Conservation (phyloP, 352 stramenopile species). For the Phytophthora litchii region DNA sequence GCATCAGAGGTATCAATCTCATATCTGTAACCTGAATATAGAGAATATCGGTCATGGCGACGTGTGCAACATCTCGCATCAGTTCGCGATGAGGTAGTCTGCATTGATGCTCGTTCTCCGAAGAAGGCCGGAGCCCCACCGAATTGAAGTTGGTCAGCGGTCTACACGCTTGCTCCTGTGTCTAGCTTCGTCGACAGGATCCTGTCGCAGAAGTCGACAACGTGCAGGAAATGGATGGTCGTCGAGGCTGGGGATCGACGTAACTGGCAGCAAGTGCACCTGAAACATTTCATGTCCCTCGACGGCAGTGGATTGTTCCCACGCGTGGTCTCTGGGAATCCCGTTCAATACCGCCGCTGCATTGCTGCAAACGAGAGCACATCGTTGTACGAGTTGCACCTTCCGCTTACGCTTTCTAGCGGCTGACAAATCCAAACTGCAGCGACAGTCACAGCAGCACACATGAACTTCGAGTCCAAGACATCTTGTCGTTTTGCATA, state of each 20-base stretch:
- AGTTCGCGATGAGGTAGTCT: no score
- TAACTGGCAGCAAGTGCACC: constrained; percentile 3
- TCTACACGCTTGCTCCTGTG: background rate
- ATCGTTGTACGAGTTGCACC: background rate
- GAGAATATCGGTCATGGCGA: no score
- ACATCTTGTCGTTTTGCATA: constrained; percentile 10
- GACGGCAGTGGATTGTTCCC: constrained; percentile 14
- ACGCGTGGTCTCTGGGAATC: background rate
- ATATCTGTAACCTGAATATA: no score
- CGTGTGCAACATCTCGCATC: no score
- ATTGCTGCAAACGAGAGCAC: no score
- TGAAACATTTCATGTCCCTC: constrained; percentile 33
- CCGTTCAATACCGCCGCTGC: background rate
- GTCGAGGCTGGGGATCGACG: background rate
- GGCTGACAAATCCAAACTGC: constrained; percentile 5
- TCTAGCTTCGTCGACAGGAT: background rate
- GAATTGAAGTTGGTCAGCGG: constrained; percentile 17
- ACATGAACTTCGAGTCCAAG: background rate
- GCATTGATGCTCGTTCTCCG: no score
- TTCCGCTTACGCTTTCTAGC: background rate
- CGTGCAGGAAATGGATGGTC: constrained; percentile 5
- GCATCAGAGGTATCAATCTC: no score
- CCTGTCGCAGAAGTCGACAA: constrained; percentile 1
- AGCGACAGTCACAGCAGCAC: background rate
- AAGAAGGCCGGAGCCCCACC: constrained; percentile 1